A percentile compares a stretch with the other conserved stretches of the same genome.
Conservation (phyloP, 2,329 filamentous ascomycete genomes). For the Exophiala viscosa region DNA sequence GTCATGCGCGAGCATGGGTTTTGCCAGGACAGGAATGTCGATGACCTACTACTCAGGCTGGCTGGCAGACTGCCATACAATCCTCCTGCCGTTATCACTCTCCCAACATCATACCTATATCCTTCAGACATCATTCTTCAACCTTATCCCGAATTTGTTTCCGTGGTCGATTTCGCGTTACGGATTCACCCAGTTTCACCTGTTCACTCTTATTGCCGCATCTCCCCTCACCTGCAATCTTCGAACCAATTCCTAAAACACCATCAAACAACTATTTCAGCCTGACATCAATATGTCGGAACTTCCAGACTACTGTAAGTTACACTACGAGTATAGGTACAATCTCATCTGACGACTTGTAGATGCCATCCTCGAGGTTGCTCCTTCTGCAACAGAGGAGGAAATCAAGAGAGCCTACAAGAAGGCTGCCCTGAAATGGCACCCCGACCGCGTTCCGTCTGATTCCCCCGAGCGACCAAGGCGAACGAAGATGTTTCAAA, state of each 20-base stretch:
- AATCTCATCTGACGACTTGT: neutral
- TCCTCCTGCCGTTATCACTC: too few species aligned
- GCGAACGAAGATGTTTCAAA: constrained; percentile 84
- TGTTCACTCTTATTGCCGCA: neutral
- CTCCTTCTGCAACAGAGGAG: constrained; percentile 69
- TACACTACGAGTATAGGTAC: neutral
- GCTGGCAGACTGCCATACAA: too few species aligned
- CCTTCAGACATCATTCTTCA: too few species aligned
- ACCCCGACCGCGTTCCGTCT: constrained; percentile 82
- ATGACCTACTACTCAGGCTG: too few species aligned
- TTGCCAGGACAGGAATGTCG: too few species aligned
- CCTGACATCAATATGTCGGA: constrained; percentile 19
- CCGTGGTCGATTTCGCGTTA: too few species aligned
- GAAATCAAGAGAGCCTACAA: constrained; percentile 96
- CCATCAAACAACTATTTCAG: too few species aligned
- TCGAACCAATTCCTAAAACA: neutral
- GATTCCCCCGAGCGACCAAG: constrained; percentile 77
- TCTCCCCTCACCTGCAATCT: neutral
- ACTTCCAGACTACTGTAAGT: constrained; percentile 28
- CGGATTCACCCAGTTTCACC: too few species aligned
- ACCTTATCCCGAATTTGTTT: too few species aligned
- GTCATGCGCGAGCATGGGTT: neutral
- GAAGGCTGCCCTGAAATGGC: constrained; percentile 82
- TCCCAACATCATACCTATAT: too few species aligned
- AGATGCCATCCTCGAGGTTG: constrained; percentile 61